These are phyloP conservation scores for Oidiodendron maius DNA, from an alignment of 495 filamentous ascomycete species.

Conservation along the genomic window DNA sequence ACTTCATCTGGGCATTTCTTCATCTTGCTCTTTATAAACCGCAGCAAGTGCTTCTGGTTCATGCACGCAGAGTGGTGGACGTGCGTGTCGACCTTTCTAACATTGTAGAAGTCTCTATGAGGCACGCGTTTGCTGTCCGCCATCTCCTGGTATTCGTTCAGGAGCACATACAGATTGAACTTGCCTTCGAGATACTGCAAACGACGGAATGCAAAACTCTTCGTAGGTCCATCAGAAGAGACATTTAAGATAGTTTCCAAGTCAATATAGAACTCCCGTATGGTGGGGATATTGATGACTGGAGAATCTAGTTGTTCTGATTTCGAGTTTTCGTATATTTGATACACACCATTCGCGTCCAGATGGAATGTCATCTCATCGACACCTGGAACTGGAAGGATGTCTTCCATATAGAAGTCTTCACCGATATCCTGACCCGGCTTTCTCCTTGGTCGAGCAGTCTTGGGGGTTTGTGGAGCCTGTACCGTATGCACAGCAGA, in stretches of 20 bases:
- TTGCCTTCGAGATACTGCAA: conserved; percentile 94
- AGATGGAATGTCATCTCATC: conserved; percentile 69
- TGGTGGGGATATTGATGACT: conserved; percentile 73
- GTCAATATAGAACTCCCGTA: conserved; percentile 93
- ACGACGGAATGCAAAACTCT: conserved; percentile 92
- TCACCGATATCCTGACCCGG: conserved; percentile 86
- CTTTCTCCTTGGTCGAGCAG: conserved; percentile 59
- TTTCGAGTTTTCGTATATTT: conserved; percentile 70
- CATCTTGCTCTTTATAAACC: conserved; percentile 99
- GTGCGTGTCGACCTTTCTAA: conserved; percentile 97
- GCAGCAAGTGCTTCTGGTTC: conserved; percentile 97
- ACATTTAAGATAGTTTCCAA: conserved; percentile 78
- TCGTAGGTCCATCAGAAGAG: conserved; percentile 90
- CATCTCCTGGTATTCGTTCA: conserved; percentile 97
- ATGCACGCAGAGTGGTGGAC: conserved; percentile 99
- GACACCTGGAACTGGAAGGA: conserved; percentile 61
- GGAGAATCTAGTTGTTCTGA: conserved; percentile 58
- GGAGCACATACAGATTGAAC: conserved; percentile 84
- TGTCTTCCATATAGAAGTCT: conserved; percentile 78
- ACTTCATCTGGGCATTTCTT: conserved; percentile 94
- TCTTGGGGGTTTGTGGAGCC: conserved; percentile 21
- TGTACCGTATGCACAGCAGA: conserved; percentile 12
- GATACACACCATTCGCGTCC: conserved; percentile 82
- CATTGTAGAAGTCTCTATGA: conserved; percentile 98
- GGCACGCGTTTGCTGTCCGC: conserved; percentile 96